Evolutionary conservation across 2,329 filamentous ascomycete genomes (phyloP), one percentile per base, ranked within the genome.

Genomic region (Aspergillus sp.): DNA sequence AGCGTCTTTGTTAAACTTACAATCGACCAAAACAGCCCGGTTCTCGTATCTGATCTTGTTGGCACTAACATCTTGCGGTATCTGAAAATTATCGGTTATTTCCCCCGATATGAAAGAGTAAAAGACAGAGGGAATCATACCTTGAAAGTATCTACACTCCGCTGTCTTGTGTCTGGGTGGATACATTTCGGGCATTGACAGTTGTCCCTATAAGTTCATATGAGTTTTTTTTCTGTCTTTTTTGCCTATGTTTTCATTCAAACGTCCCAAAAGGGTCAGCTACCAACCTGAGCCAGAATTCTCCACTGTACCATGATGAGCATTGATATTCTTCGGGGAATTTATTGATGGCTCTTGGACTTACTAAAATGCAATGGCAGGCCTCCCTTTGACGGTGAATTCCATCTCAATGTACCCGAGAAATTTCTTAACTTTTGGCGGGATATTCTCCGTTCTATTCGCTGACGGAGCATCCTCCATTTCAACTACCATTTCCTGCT

Each of bases 141-240:
- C 48, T 77, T 73, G 57, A 88, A 88, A 0, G 82, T 87, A 58
- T 88, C 78, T 47, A 86, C 74, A 44, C 79, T 77, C 22, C 84
- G 74, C 65, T 90, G 86, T 64, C 76, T 81, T 4, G 86, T 90
- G 51, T 83, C 79, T 48, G 79, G 78, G 64, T 89, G 84, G 20
- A 86, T 75, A 61, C 86, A 90, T 50, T 71, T 64, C 1, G 66
- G 58, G 61, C 86, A 90, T 49, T 82, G 83, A 60, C 86, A 90
- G 59, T 88, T 85, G 58, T 90, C 86, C 53, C 85, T 84, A 64
- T 17, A 7, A 35, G 20, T 13, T 60, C 53, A 56, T n/a, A 13
- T 27, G 43, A 42, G 41, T n/a, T 22, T 27, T 13, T 23, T n/a
- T 22, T 15, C 22, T 23, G 25, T 32, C 27, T 12, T 12, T 27